phyloP scores from a whole-genome alignment of 805 yeast species.

The Starmerella kuoi region DNA sequence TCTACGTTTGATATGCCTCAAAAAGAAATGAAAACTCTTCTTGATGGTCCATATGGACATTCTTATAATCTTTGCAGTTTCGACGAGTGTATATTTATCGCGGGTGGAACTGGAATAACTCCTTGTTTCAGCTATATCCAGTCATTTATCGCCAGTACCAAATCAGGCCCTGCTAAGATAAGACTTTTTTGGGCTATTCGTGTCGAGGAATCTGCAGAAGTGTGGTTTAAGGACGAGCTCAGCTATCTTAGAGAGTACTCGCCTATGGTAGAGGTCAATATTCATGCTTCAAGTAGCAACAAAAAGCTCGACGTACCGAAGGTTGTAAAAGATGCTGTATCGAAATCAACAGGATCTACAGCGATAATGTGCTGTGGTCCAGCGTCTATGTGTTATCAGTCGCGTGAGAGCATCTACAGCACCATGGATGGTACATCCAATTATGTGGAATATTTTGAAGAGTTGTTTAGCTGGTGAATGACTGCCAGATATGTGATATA shows the following conservation, averaged over 20 bases:
- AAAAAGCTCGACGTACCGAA: slow-evolving; percentile 4
- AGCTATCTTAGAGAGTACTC: slow-evolving; percentile 21
- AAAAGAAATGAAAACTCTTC: slow-evolving; percentile 12
- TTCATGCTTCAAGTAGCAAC: slow-evolving; percentile 14
- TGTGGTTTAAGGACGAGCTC: slow-evolving; percentile 40
- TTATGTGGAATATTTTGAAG: slow-evolving; percentile 58
- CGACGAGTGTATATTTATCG: slow-evolving; percentile 45
- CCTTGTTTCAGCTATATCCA: slow-evolving; percentile 25
- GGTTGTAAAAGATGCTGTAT: slow-evolving; percentile 31
- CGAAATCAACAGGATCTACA: slow-evolving; percentile 34
- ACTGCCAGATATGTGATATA: no score
- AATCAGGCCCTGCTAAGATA: slow-evolving; percentile 25
- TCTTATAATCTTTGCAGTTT: slow-evolving; percentile 38
- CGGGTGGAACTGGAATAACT: slow-evolving; percentile 70
- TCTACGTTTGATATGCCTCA: background rate
- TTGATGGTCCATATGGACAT: slow-evolving; percentile 67
- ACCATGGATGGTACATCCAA: slow-evolving; percentile 33
- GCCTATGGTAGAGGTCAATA: slow-evolving; percentile 10
- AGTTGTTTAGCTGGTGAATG: slow-evolving; percentile 53
- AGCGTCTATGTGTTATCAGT: slow-evolving; percentile 42
- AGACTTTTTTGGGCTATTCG: slow-evolving; percentile 16
- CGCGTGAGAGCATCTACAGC: slow-evolving; percentile 38
- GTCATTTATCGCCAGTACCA: slow-evolving; percentile 24
- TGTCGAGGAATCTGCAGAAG: slow-evolving; percentile 5
- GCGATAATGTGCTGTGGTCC: slow-evolving; percentile 56